Base-by-base conservation (phyloP, 2,329 filamentous ascomycete genomes). In the Diaporthe humulicola region DNA sequence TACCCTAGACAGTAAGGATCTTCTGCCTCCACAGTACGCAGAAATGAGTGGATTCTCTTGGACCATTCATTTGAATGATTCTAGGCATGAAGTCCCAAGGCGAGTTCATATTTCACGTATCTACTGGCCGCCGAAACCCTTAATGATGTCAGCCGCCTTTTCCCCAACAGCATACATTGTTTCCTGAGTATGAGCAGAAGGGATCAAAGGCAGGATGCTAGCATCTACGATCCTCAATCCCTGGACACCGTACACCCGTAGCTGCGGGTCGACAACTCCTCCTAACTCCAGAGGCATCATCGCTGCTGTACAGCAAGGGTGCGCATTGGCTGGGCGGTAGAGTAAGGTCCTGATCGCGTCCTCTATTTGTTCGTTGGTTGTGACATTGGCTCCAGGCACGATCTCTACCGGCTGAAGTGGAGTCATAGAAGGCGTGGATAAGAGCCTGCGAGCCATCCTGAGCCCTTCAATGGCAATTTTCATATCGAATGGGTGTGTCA, bases 231-330 rank as follows among this genome's bases (percentile, higher is more conserved):
- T 50, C 12, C 56, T 73, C 56, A 75, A 19, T 7, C 61, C 42
- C n/a, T 28, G 33, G 15, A 75, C 71, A 22, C 74, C 74, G 19
- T 75, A 75, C 9, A 75, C 74, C 12, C 40, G 57, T n/a, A 75
- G 19, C n/a, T 74, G 30, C 14, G 73, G 76, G 73, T 84, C 81
- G 0, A 86, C 85, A 17, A 86, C 85, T 40, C 85, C 85, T 19
- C 85, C 85, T 10, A 83, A 78, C 40, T 81, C 81, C 28, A 80
- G 78, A 12, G 84, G 83, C 75, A 86, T 79, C 85, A 87, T 87
- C 1, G 85, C 81, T 40, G 82, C 80, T 7, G 85, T 85, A 5
- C 85, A 83, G n/a, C 78, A 80, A 1, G 83, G 82, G 76, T 86
- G 85, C 57, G 84, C 64, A 86, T 64, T 79, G 75, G 33, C 71